phyloP scores from a whole-genome alignment of 495 filamentous ascomycete genomes.

The Penicillium manginii region DNA sequence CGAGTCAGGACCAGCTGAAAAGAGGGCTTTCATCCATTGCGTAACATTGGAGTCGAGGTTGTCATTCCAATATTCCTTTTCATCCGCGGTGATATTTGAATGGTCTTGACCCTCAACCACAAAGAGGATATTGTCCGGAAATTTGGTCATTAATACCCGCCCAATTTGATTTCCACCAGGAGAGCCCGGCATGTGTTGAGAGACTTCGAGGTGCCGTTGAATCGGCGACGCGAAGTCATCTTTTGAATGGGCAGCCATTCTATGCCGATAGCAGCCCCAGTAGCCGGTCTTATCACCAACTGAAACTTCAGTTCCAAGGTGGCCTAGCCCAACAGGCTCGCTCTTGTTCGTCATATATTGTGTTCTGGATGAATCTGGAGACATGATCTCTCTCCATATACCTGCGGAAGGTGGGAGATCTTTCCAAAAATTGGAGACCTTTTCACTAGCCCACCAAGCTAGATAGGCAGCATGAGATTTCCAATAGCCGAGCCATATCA shows the following conservation, averaged over 20 bases:
- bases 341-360: constrained; percentile 26
- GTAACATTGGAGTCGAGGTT: constrained; percentile 23
- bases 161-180: constrained; percentile 12
- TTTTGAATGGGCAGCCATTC: constrained; percentile 16
- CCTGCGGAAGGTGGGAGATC: constrained; percentile 29
- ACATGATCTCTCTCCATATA: constrained; percentile 34
- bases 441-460: constrained; percentile 19
- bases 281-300: constrained; percentile 31
- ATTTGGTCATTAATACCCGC: constrained; percentile 18
- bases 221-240: constrained; percentile 5
- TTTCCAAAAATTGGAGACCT: constrained; percentile 29
- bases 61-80: constrained; percentile 26
- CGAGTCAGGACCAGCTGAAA: constrained; percentile 14
- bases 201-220: background rate
- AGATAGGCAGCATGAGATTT: constrained; percentile 10
- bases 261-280: constrained; percentile 35
- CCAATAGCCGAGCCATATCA: constrained; percentile 27
- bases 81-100: constrained; percentile 17
- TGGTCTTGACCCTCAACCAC: constrained; percentile 37
- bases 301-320: constrained; percentile 19
- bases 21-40: constrained; percentile 31
- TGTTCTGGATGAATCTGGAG: constrained; percentile 17
- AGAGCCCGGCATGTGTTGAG: no score
- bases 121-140: constrained; percentile 36
- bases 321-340: constrained; percentile 15